Evolutionary conservation across 1,139 yeast genomes (phyloP), one percentile per base, ranked within the genome.

Genomic region (Protomyces gravidus): DNA sequence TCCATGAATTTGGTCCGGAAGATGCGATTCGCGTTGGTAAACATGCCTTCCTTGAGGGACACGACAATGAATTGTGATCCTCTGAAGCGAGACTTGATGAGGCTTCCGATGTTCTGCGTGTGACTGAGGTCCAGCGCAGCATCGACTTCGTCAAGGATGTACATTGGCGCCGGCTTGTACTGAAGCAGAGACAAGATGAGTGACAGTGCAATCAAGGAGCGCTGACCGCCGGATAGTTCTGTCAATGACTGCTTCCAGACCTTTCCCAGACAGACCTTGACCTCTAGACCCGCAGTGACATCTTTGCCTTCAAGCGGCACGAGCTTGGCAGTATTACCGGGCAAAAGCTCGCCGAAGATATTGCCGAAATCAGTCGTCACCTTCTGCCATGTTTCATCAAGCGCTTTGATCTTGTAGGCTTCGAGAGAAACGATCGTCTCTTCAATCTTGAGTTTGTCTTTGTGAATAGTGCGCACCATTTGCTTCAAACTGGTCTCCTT

Each of bases 131-230:
- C 99, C 65, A 94, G 79, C 0, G 99, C 99, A 1, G 99, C 98
- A 73, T 92, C 98, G 40, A 92, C 97, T 73, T 92, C 98, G 73
- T 92, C 98, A 62, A 92, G 76, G 67, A 92, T 90, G 70, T 92
- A 92, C 96, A 92, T 88, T 9, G 98, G 98, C 0, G 98, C 97
- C 1, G 98, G 98, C 71, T 89, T 89, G 76, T 88, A 90, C 71
- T 90, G 96, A 60, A 92, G 76, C 63, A 92, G 76, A 0, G 97
- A 96, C 60, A 56, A 57, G 51, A 90, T 90, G 67, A 92, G 77
- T 2, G 97, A 87, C 56, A 92, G 75, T 0, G 97, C 97, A 66
- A 90, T 87, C 65, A 92, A 79, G 0, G 97, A 92, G 66, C 98
- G 76, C 72, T 94, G 99, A 30, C 99, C 99, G 62, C 99, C 99